A percentile compares a stretch with the other conserved stretches of the same genome.
phyloP scores from a whole-genome alignment of 768 basidiomycete species.

The Termitomyces sp. region DNA sequence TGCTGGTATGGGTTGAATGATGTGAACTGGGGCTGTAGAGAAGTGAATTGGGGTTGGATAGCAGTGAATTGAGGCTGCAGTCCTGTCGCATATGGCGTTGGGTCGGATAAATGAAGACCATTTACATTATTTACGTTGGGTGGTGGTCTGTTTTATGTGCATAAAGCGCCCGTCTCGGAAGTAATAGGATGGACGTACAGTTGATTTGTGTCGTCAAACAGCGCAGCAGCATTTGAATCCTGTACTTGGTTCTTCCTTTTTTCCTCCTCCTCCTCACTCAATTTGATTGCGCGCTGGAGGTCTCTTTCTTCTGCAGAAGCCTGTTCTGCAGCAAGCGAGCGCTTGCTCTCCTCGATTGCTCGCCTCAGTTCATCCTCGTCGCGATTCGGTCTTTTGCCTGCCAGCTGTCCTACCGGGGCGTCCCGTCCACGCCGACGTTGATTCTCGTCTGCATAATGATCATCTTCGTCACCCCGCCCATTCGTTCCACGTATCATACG shows the following conservation, averaged over 20 bases:
- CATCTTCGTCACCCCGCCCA: slow-evolving; percentile 30
- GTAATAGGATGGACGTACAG: slow-evolving; percentile 43
- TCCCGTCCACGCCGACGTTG: slow-evolving; percentile 23
- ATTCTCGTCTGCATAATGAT: slow-evolving; percentile 40
- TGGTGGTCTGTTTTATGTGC: slow-evolving; percentile 24
- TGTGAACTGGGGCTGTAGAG: slow-evolving; percentile 78
- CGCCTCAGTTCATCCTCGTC: slow-evolving; percentile 81
- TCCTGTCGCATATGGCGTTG: slow-evolving; percentile 51
- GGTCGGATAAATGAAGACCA: slow-evolving; percentile 59
- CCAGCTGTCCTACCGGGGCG: slow-evolving; percentile 12
- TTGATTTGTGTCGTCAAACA: slow-evolving; percentile 87
- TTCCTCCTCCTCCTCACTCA: slow-evolving; percentile 90
- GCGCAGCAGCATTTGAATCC: slow-evolving; percentile 60
- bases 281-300: slow-evolving; percentile 69
- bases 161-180: not conserved
- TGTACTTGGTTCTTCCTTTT: slow-evolving; percentile 64
- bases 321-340: slow-evolving; percentile 64
- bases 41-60: slow-evolving; percentile 45
- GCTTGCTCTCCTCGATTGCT: slow-evolving; percentile 91
- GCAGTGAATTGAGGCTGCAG: slow-evolving; percentile 50
- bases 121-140: slow-evolving; percentile 31
- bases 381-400: slow-evolving; percentile 28
- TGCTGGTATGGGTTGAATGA: slow-evolving; percentile 94
- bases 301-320: slow-evolving; percentile 76
- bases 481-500: slow-evolving; percentile 73